Base-by-base conservation (phyloP, 371 early-diverging fungal species). In the Nematocida homosporus region DNA sequence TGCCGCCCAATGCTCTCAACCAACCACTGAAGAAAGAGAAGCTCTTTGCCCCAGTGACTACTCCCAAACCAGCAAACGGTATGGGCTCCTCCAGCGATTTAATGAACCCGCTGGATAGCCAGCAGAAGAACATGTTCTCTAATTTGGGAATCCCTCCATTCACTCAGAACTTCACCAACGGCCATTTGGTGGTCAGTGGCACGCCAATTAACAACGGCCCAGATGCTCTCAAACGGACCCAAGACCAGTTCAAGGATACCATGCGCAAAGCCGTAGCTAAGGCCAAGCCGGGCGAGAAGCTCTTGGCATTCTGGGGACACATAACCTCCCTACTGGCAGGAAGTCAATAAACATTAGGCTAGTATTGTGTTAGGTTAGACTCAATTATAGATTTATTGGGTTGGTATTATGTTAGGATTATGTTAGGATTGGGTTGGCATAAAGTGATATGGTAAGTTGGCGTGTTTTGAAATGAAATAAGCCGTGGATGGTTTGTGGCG, bases 251-350 rank as follows among this genome's bases (percentile, higher is more conserved):
- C 35, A 72, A 60, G 38, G 54, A 42, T 8, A 41, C 75, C 4
- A 10, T 72, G 27, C 18, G 30, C 3, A 34, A 8, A 32, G 75
- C 75, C 18, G 57, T 16, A 32, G 18, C 16, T 13, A 72, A 72
- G 10, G 34, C 18, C 16, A 72, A 63, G 1, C 29, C 63, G 41
- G 75, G 75, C 29, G 75, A 72, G 53, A 44, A 72, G 13, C 41
- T 72, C 23, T 44, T 72, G 35, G 75, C 75, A 6, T 72, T 72
- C 75, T 72, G 75, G 75, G 75, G 75, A n/a, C 59, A 72, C 37
- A 38, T 72, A 4, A 60, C 75, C 16, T 72, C 75, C 5, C n/a
- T 68, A 8, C 47, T 53, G 10, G 23, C 54, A 6, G 8, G 29
- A 13, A 8, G 34, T 8, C 10, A 53, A 53, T 53, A 53, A 53